Evolutionary conservation across 78 protist species (phyloP).

Genomic region (Speleostelium caveatum): DNA sequence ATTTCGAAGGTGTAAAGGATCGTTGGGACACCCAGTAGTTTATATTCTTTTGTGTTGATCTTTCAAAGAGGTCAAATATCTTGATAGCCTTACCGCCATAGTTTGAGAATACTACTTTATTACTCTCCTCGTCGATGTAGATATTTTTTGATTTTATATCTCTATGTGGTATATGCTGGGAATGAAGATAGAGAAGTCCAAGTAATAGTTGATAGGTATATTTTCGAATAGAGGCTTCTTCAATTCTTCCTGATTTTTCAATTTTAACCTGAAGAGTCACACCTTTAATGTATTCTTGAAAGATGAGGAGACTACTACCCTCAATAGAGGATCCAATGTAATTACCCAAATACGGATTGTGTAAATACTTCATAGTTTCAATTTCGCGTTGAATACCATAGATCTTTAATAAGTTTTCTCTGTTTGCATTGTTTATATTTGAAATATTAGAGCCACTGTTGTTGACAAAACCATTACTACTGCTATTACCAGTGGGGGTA

Average conservation of each 20-base stretch:
- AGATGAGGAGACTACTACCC: constrained; percentile 10
- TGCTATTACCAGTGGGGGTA: not conserved
- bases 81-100: constrained; percentile 56
- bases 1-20: not conserved
- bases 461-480: too few relatives aligned
- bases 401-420: not conserved
- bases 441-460: not conserved
- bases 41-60: constrained; percentile 19
- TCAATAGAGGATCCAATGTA: constrained; percentile 37
- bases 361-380: constrained; percentile 37
- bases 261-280: constrained; percentile 5
- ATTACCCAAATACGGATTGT: constrained; percentile 19
- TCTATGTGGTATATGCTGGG: constrained; percentile 70
- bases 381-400: constrained; percentile 43
- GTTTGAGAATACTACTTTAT: constrained; percentile 20
- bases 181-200: constrained; percentile 36
- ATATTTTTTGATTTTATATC: constrained; percentile 43
- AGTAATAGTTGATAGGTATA: constrained; percentile 51
- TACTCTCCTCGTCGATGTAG: not conserved
- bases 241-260: not conserved
- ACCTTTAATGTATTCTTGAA: constrained; percentile 17
- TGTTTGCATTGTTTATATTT: not conserved
- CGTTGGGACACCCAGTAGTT: constrained; percentile 21
- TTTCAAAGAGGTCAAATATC: constrained; percentile 41
- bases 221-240: constrained; percentile 8